A percentile compares a stretch with the other conserved stretches of the same genome.
Conservation (phyloP, 1,284 basidiomycete species). For the Mycena citricolor region DNA sequence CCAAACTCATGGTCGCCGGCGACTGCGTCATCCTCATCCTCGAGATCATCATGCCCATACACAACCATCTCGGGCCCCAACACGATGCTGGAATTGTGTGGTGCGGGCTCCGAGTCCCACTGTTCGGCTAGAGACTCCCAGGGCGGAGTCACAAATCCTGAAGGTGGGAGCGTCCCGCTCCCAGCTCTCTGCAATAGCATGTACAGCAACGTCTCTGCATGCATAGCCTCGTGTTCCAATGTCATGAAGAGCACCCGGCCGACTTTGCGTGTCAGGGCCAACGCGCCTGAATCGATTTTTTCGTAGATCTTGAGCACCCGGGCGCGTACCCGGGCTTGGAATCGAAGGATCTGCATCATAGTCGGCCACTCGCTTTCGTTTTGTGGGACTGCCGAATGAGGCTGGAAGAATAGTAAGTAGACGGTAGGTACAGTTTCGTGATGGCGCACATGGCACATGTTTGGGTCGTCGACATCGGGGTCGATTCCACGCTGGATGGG, state of each 20-base stretch:
- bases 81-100: constrained; percentile 28
- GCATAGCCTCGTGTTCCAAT: constrained; percentile 85
- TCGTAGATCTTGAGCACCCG: constrained; percentile 76
- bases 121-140: constrained; percentile 68
- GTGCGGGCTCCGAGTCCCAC: constrained; percentile 61
- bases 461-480: constrained; percentile 89
- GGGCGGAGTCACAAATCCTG: constrained; percentile 71
- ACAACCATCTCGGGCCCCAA: constrained; percentile 63
- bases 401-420: constrained; percentile 39
- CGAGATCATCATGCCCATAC: constrained; percentile 85
- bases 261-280: constrained; percentile 61
- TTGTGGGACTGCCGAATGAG: constrained; percentile 87
- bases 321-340: constrained; percentile 72
- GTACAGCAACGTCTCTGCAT: constrained; percentile 90
- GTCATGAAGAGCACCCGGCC: constrained; percentile 88
- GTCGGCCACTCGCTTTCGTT: constrained; percentile 86
- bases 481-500: constrained; percentile 85
- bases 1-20: constrained; percentile 74
- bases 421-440: neutral
- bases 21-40: constrained; percentile 60
- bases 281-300: constrained; percentile 60
- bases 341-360: constrained; percentile 72
- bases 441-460: constrained; percentile 71
- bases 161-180: constrained; percentile 75
- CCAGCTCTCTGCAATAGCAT: constrained; percentile 87